Conservation (phyloP, 2,329 filamentous ascomycete species). For the Fusarium phyllophilum region DNA sequence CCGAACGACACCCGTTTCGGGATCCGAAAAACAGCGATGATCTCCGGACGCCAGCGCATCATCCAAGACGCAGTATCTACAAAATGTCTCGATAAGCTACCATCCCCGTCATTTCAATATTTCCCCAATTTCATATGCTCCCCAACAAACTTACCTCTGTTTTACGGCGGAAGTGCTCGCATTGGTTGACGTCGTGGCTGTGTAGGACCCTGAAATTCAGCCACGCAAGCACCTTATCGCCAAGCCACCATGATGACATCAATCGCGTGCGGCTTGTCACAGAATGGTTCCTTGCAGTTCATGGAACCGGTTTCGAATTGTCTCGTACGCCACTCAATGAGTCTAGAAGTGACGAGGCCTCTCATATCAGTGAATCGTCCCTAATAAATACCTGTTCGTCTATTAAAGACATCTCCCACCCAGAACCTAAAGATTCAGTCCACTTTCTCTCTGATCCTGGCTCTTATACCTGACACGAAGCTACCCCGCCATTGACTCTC, state of each 20-base stretch:
- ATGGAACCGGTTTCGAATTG: conserved; percentile 36
- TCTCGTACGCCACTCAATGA: conserved; percentile 18
- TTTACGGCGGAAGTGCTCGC: neutral
- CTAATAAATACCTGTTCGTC: neutral
- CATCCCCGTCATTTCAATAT: neutral
- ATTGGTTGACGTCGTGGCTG: conserved; percentile 32
- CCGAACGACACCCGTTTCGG: conserved; percentile 18
- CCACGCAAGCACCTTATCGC: conserved; percentile 29
- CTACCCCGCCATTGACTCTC: conserved; percentile 33
- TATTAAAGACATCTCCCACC: conserved; percentile 26
- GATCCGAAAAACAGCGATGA: conserved; percentile 15
- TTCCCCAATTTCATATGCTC: conserved; percentile 2
- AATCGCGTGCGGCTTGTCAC: conserved; percentile 25
- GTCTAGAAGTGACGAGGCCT: conserved; percentile 37
- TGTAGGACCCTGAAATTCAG: conserved; percentile 30
- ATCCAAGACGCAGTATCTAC: neutral
- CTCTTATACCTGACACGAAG: conserved; percentile 17
- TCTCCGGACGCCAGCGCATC: neutral
- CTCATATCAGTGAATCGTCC: conserved; percentile 6
- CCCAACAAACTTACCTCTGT: neutral
- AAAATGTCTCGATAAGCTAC: neutral
- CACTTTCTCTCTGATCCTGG: neutral
- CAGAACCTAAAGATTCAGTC: neutral
- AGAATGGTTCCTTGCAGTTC: conserved; percentile 9
- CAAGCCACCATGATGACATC: conserved; percentile 43